Conservation (phyloP, 306 rosid species). For the Malus sylvestris region DNA sequence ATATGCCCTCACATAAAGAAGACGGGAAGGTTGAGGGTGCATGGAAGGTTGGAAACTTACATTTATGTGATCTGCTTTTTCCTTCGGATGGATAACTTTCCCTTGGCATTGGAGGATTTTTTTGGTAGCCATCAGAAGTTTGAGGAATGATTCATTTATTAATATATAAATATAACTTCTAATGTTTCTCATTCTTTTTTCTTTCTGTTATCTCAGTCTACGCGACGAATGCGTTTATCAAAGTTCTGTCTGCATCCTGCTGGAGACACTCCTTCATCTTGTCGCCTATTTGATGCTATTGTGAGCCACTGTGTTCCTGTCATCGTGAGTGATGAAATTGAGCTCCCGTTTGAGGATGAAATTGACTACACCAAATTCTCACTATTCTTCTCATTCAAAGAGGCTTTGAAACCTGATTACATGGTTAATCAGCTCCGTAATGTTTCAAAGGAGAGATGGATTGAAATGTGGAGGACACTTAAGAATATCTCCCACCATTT, state of each 20-base stretch:
- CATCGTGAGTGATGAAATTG: slow-evolving; percentile 91
- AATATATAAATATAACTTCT: not conserved
- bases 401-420: slow-evolving; percentile 75
- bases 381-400: slow-evolving; percentile 78
- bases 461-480: slow-evolving; percentile 79
- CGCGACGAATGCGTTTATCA: slow-evolving; percentile 80
- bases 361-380: slow-evolving; percentile 79
- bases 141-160: not conserved
- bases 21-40: not conserved
- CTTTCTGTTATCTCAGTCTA: slow-evolving; percentile 49
- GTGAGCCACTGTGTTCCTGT: slow-evolving; percentile 96
- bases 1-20: not conserved
- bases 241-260: slow-evolving; percentile 97
- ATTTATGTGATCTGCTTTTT: not conserved
- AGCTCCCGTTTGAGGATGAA: slow-evolving; percentile 95
- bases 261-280: slow-evolving; percentile 96
- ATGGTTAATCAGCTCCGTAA: slow-evolving; percentile 65
- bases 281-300: slow-evolving; percentile 95
- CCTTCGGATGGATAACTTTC: not conserved
- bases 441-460: slow-evolving; percentile 74
- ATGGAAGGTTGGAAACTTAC: not conserved
- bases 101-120: not conserved
- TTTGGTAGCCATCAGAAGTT: not conserved
- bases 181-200: slow-evolving; percentile 7
- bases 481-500: slow-evolving; percentile 66